phyloP scores from a whole-genome alignment of 2,329 filamentous ascomycete species.

The Coniella vitis region DNA sequence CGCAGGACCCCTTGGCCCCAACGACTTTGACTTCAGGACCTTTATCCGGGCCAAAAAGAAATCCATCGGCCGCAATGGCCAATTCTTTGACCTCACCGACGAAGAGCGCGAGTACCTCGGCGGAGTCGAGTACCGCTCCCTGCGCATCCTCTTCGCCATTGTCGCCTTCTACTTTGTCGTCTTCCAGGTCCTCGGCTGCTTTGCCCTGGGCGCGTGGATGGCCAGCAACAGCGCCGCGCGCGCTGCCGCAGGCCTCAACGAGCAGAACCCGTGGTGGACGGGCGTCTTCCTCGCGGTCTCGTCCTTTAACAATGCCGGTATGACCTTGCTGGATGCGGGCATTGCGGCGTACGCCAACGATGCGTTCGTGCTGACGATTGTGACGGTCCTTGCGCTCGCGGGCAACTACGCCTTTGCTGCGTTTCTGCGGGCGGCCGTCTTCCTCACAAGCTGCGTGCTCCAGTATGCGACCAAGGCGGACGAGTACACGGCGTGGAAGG shows the following conservation, averaged over 20 bases:
- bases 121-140: slow-evolving; percentile 57
- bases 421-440: slow-evolving; percentile 32
- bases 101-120: slow-evolving; percentile 52
- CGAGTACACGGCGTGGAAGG: slow-evolving; percentile 30
- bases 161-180: slow-evolving; percentile 54
- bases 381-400: slow-evolving; percentile 31
- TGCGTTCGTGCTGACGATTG: slow-evolving; percentile 25
- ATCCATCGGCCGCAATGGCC: slow-evolving; percentile 43
- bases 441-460: slow-evolving; percentile 13
- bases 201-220: slow-evolving; percentile 47
- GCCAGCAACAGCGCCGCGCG: background rate
- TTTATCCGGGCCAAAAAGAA: slow-evolving; percentile 27
- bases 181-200: slow-evolving; percentile 52
- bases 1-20: slow-evolving; percentile 5
- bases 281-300: slow-evolving; percentile 48
- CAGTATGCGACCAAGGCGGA: slow-evolving; percentile 27
- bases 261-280: slow-evolving; percentile 46
- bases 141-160: slow-evolving; percentile 50
- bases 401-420: slow-evolving; percentile 48
- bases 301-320: slow-evolving; percentile 53
- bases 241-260: slow-evolving; percentile 18
- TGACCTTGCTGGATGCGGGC: slow-evolving; percentile 48
- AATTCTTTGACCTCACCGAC: slow-evolving; percentile 46
- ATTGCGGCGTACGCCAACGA: slow-evolving; percentile 40
- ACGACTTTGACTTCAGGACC: slow-evolving; percentile 20